phyloP scores from a whole-genome alignment of 768 basidiomycete genomes.

The Lentinula boryana region DNA sequence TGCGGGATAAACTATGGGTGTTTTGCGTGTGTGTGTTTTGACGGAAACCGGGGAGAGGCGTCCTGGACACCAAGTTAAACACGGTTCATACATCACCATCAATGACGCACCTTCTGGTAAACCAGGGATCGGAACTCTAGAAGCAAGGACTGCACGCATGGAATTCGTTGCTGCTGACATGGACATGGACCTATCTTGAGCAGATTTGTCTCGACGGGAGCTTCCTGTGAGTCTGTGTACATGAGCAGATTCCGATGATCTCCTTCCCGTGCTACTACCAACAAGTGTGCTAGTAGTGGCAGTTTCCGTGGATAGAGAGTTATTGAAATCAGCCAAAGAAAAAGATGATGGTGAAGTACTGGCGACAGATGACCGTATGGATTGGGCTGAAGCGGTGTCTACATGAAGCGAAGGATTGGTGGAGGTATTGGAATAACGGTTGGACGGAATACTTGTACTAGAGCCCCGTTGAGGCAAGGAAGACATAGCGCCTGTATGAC shows the following conservation, averaged over 20 bases:
- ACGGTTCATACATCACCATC: neutral
- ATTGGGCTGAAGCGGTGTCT: conserved; percentile 41
- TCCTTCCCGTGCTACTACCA: conserved; percentile 26
- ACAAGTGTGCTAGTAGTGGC: conserved; percentile 30
- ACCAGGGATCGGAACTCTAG: conserved; percentile 26
- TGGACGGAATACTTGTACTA: conserved; percentile 20
- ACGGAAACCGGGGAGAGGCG: conserved; percentile 31
- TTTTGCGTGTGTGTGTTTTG: conserved; percentile 34
- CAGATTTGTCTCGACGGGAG: conserved; percentile 52
- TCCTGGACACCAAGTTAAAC: conserved; percentile 11
- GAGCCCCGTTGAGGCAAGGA: conserved; percentile 11
- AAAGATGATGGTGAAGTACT: conserved; percentile 39
- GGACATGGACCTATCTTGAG: conserved; percentile 72
- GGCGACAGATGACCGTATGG: conserved; percentile 34
- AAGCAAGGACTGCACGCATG: conserved; percentile 39
- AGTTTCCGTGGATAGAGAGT: conserved; percentile 16
- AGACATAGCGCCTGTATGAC: neutral
- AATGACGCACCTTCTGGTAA: conserved; percentile 25
- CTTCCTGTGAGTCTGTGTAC: conserved; percentile 41
- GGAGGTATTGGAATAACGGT: conserved; percentile 34
- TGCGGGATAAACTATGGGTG: conserved; percentile 90
- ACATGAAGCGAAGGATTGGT: conserved; percentile 49
- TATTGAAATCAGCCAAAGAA: conserved; percentile 25
- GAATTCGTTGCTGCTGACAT: conserved; percentile 59
- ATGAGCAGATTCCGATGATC: conserved; percentile 67